Evolutionary conservation across 2,329 filamentous ascomycete species (phyloP).

Genomic region (Penicillium griseofulvum): DNA sequence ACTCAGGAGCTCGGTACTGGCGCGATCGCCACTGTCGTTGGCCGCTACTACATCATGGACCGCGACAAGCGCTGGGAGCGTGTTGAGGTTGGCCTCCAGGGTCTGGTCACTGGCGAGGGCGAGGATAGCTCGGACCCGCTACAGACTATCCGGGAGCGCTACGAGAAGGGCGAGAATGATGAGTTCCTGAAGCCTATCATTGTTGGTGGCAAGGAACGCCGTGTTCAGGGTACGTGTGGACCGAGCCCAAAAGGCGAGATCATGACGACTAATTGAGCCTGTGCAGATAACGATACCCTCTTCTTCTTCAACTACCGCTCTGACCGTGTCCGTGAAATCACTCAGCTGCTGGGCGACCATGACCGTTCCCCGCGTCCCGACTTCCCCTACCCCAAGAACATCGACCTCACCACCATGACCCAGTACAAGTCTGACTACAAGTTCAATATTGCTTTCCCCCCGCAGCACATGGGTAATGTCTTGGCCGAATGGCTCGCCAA

Average conservation of each 20-base stretch:
- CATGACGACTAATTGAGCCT: slow-evolving; percentile 18
- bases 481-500: slow-evolving; percentile 93
- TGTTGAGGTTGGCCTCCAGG: slow-evolving; percentile 85
- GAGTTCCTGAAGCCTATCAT: slow-evolving; percentile 99
- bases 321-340: slow-evolving; percentile 93
- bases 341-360: slow-evolving; percentile 85
- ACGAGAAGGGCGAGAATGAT: slow-evolving; percentile 84
- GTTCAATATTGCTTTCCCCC: slow-evolving; percentile 88
- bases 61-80: slow-evolving; percentile 99
- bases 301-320: slow-evolving; percentile 99
- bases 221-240: slow-evolving; percentile 68
- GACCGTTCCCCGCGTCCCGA: slow-evolving; percentile 88
- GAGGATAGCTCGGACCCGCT: slow-evolving; percentile 82
- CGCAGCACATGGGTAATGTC: slow-evolving; percentile 97
- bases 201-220: slow-evolving; percentile 77
- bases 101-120: slow-evolving; percentile 79
- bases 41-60: slow-evolving; percentile 98
- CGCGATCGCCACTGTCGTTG: slow-evolving; percentile 87
- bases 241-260: background rate
- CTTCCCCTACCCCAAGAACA: slow-evolving; percentile 91
- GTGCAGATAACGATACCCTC: slow-evolving; percentile 78
- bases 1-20: slow-evolving; percentile 81
- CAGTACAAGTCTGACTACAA: slow-evolving; percentile 95
- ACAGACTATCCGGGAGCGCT: slow-evolving; percentile 80
- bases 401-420: slow-evolving; percentile 90